These are phyloP conservation scores for Trypanosoma boissoni DNA, from an alignment of 208 protist species.

Conservation along the genomic window DNA sequence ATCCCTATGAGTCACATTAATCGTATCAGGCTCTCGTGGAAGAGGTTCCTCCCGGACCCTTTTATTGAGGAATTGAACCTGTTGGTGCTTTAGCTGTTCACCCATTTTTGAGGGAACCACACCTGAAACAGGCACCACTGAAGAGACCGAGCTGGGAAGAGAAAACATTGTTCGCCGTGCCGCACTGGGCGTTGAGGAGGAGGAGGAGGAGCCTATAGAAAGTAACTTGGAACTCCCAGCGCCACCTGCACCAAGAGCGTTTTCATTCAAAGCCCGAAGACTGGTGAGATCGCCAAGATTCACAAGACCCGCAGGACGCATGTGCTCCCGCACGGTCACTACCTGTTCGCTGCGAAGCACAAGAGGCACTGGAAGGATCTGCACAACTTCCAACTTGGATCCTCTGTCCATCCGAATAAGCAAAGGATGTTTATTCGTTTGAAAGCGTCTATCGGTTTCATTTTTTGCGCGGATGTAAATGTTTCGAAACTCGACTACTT, in stretches of 20 bases:
- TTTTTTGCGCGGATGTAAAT: conserved; percentile 70
- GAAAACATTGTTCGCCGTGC: conserved; percentile 56
- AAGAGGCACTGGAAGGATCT: conserved; percentile 44
- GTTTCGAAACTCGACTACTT: conserved; percentile 72
- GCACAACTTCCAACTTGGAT: conserved; percentile 73
- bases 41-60: not conserved
- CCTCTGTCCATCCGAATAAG: conserved; percentile 63
- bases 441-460: conserved; percentile 68
- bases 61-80: conserved; percentile 37
- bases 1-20: conserved; percentile 32
- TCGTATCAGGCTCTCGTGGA: conserved; percentile 42
- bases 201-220: conserved; percentile 30
- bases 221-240: not conserved
- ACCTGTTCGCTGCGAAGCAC: conserved; percentile 15
- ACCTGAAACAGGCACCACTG: conserved; percentile 27
- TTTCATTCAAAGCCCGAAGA: conserved; percentile 9
- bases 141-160: conserved; percentile 23
- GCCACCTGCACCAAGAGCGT: not conserved
- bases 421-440: conserved; percentile 70
- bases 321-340: conserved; percentile 50
- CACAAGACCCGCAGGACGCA: conserved; percentile 49
- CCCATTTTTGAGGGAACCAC: conserved; percentile 48
- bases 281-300: conserved; percentile 42
- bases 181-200: conserved; percentile 44
- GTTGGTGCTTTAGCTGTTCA: conserved; percentile 32